Conservation (phyloP, 805 yeast genomes). For the Kodamaea leandrae region DNA sequence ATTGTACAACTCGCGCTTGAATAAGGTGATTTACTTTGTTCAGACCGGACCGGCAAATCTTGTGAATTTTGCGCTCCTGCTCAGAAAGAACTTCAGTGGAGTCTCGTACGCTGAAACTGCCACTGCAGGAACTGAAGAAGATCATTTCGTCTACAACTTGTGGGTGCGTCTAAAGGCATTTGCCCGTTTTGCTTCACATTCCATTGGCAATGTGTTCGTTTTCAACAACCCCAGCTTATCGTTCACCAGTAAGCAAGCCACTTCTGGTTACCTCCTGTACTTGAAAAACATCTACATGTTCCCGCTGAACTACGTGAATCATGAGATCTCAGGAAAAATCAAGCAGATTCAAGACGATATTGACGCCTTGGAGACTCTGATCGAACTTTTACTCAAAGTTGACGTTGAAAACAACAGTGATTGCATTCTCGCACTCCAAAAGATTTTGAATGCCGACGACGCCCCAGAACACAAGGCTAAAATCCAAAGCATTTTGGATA, state of each 20-base stretch:
- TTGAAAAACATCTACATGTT: slow-evolving; percentile 5
- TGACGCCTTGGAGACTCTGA: slow-evolving; percentile 19
- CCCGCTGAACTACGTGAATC: slow-evolving; percentile 19
- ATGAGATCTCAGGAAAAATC: slow-evolving; percentile 26
- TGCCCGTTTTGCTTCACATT: slow-evolving; percentile 2
- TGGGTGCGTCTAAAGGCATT: slow-evolving; percentile 13
- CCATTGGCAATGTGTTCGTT: not conserved
- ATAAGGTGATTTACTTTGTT: slow-evolving; percentile 30
- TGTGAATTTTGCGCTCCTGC: slow-evolving; percentile 15
- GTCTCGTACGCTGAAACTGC: slow-evolving; percentile 4
- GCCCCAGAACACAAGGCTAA: not conserved
- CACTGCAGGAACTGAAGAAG: slow-evolving; percentile 17
- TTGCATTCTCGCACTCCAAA: slow-evolving; percentile 9
- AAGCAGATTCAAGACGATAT: slow-evolving; percentile 21
- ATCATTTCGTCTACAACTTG: slow-evolving; percentile 14
- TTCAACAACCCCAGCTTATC: slow-evolving; percentile 6
- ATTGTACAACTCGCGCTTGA: slow-evolving; percentile 22
- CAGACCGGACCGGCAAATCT: slow-evolving; percentile 34
- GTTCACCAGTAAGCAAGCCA: slow-evolving; percentile 5
- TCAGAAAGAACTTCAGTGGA: slow-evolving; percentile 8
- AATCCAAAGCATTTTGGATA: slow-evolving; percentile 2
- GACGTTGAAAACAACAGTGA: slow-evolving; percentile 6
- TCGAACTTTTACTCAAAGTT: slow-evolving; percentile 26
- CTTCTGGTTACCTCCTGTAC: not conserved
- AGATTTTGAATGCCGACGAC: slow-evolving; percentile 1